These are phyloP conservation scores for Aspergillus incahuasiensis DNA, from an alignment of 495 filamentous ascomycete species.

Conservation along the genomic window DNA sequence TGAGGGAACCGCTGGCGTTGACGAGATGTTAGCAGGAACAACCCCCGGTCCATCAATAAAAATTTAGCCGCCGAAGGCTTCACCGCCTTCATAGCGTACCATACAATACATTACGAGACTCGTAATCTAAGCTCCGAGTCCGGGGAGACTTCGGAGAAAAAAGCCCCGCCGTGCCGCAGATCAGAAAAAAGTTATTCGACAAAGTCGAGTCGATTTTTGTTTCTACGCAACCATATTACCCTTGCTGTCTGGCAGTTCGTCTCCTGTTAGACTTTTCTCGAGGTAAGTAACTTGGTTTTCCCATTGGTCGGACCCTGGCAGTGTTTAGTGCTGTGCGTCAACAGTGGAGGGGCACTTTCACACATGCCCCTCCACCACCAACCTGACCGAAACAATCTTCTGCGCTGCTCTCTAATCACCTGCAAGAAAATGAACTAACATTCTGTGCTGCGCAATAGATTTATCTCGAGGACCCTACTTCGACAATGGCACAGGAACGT, in stretches of 20 bases:
- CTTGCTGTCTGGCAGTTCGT: constrained; percentile 23
- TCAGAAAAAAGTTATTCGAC: constrained; percentile 13
- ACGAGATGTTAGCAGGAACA: background rate
- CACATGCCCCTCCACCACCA: constrained; percentile 4
- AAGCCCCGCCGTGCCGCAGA: constrained; percentile 16
- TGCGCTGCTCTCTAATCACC: background rate
- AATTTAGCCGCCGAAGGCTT: background rate
- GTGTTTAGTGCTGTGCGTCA: background rate
- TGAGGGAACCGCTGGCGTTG: background rate
- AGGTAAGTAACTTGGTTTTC: constrained; percentile 1
- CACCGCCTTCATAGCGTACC: background rate
- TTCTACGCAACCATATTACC: background rate
- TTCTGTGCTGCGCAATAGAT: constrained; percentile 7
- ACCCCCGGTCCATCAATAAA: background rate
- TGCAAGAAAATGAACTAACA: background rate
- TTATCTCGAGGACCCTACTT: constrained; percentile 31
- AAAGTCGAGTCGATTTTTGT: background rate
- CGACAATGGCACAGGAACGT: constrained; percentile 42
- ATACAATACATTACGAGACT: background rate
- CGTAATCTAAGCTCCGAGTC: background rate
- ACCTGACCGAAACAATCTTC: background rate
- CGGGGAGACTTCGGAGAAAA: constrained; percentile 12
- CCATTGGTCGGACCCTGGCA: constrained; percentile 1
- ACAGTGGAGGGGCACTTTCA: constrained; percentile 2
- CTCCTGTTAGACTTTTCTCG: constrained; percentile 25